phyloP scores from a whole-genome alignment of 208 protist species.

The Angomonas deanei region DNA sequence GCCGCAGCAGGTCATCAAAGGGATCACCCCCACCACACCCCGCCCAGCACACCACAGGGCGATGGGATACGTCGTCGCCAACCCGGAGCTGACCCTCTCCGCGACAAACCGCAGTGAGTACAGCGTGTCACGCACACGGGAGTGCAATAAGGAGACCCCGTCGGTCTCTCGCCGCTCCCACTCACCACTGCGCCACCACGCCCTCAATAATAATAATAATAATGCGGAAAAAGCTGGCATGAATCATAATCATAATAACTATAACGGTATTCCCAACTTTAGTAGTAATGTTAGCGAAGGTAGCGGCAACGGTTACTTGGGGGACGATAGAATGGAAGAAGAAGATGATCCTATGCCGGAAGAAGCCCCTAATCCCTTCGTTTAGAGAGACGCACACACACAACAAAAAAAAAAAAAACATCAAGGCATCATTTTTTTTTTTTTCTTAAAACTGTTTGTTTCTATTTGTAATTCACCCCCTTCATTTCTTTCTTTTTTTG shows the following conservation, averaged over 20 bases:
- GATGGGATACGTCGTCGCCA: background rate
- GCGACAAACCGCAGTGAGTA: slow-evolving; percentile 1
- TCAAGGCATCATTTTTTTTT: background rate
- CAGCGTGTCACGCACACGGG: too few relatives aligned
- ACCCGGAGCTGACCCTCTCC: background rate
- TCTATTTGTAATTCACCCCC: slow-evolving; percentile 3
- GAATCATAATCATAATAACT: background rate
- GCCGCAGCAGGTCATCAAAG: slow-evolving; percentile 22
- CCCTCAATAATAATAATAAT: background rate
- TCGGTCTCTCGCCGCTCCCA: slow-evolving; percentile 36
- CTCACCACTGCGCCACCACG: slow-evolving; percentile 19
- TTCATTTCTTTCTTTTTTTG: slow-evolving; percentile 3
- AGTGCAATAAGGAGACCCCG: slow-evolving; percentile 19
- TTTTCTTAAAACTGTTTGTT: background rate
- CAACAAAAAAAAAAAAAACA: background rate
- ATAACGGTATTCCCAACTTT: too few relatives aligned
- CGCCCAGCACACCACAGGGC: background rate
- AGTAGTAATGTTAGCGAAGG: too few relatives aligned
- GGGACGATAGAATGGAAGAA: too few relatives aligned
- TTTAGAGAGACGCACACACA: slow-evolving; percentile 2
- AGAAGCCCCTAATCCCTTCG: slow-evolving; percentile 24
- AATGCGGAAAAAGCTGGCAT: background rate
- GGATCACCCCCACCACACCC: slow-evolving; percentile 6
- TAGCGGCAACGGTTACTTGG: too few relatives aligned
- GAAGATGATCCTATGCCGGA: slow-evolving; percentile 19